phyloP scores from a whole-genome alignment of 768 basidiomycete species.

The Termitomyces sp. region DNA sequence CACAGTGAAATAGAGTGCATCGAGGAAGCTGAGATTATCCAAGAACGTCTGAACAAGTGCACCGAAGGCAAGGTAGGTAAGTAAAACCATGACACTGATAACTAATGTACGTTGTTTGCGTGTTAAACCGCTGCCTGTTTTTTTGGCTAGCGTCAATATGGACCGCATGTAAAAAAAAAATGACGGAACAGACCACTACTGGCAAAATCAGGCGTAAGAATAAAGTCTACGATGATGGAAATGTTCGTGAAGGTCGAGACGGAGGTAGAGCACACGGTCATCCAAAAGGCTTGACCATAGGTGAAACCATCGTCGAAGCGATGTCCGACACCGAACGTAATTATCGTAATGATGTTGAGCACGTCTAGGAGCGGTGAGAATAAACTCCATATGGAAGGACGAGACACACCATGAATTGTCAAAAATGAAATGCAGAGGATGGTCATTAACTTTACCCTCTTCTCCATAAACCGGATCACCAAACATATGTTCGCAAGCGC shows the following conservation, averaged over 20 bases:
- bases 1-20: conserved; percentile 75
- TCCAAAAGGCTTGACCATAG: conserved; percentile 70
- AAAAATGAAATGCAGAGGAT: conserved; percentile 58
- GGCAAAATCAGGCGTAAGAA: conserved; percentile 55
- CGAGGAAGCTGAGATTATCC: conserved; percentile 54
- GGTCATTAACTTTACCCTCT: conserved; percentile 55
- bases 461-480: conserved; percentile 69
- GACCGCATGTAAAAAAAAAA: not conserved
- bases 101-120: conserved; percentile 75
- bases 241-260: conserved; percentile 61
- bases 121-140: conserved; percentile 71
- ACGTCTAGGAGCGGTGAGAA: conserved; percentile 40
- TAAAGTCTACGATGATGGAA: conserved; percentile 59
- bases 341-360: conserved; percentile 59
- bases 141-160: not conserved
- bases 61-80: conserved; percentile 72
- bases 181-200: conserved; percentile 44
- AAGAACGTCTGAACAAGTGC: conserved; percentile 52
- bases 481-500: conserved; percentile 65
- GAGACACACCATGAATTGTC: conserved; percentile 58
- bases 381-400: not conserved
- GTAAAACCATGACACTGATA: conserved; percentile 69
- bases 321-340: conserved; percentile 57
- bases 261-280: conserved; percentile 69
- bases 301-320: conserved; percentile 63